Base-by-base conservation (phyloP, 306 rosid species). In the Senna siamea region DNA sequence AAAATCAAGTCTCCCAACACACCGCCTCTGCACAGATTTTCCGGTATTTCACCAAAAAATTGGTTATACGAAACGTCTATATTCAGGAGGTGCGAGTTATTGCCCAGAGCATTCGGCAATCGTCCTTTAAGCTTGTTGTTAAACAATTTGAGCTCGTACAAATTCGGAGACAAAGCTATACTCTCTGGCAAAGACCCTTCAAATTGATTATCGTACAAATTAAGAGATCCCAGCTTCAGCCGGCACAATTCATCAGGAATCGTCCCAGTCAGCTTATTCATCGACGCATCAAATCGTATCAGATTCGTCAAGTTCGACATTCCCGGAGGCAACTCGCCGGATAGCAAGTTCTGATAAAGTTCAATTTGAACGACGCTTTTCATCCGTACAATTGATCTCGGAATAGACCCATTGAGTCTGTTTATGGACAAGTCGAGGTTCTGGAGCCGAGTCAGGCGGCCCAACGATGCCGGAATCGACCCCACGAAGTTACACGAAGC, bases 31-130 rank as follows among this genome's bases (percentile, higher is more conserved):
- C 97, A 91, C 80, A 91, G 66, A 38, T 44, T 35, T 65, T 77
- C 86, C 28, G 97, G 92, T 50, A 91, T 82, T 70, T 71, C 81
- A 43, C 92, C 97, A 50, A 63, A 67, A 46, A 88, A 87, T 0
- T 11, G 79, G 69, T 91, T 91, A 71, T 72, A 87, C 7, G 97
- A 91, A 44, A 91, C 71, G 38, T 91, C 97, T 3, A 91, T 28
- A 4, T 1, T 2, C 80, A 18, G 61, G 60, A 91, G 54, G 48
- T 10, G 75, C 23, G 94, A 89, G 69, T 87, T 84, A 6, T 66
- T 74, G 18, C 97, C 97, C 30, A 91, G 84, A 44, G 48, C 76
- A 41, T 81, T 69, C 4, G 97, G 97, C 23, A 91, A 43, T 34
- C 30, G 9, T 18, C 94, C 97, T 12, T 67, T 54, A 50, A 91